Evolutionary conservation across 2,329 filamentous ascomycete species (phyloP).

Genomic region (Venturia asperata): DNA sequence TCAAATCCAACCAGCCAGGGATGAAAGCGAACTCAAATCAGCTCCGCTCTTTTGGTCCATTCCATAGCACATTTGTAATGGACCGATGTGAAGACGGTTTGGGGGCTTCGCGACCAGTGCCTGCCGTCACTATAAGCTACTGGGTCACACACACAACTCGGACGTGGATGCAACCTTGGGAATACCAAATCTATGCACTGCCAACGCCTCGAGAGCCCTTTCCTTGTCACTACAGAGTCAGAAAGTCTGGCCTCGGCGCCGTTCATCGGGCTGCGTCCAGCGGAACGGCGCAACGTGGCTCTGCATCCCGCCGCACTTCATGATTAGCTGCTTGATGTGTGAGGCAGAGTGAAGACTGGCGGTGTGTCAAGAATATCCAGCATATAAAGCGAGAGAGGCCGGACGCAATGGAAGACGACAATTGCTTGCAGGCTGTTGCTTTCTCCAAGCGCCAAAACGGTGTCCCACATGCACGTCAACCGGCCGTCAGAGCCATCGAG

Average conservation of each 20-base stretch:
- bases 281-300: conserved; percentile 16
- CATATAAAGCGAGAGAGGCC: conserved; percentile 13
- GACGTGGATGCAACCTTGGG: conserved; percentile 1
- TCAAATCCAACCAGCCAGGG: neutral
- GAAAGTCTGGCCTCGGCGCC: neutral
- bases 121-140: neutral
- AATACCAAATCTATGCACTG: neutral
- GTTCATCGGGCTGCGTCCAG: neutral
- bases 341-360: neutral
- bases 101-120: neutral
- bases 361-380: neutral
- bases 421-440: neutral
- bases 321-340: conserved; percentile 3
- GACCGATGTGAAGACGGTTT: neutral
- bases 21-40: neutral
- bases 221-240: neutral
- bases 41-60: neutral
- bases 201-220: neutral
- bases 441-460: conserved; percentile 6
- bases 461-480: conserved; percentile 1
- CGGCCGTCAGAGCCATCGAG: neutral
- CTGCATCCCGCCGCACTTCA: conserved; percentile 7
- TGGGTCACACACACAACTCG: neutral
- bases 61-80: conserved; percentile 4
- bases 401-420: neutral